A percentile compares a stretch with the other conserved stretches of the same genome.
Conservation (phyloP, 306 rosid species). For the Chamaecrista fasciculata region DNA sequence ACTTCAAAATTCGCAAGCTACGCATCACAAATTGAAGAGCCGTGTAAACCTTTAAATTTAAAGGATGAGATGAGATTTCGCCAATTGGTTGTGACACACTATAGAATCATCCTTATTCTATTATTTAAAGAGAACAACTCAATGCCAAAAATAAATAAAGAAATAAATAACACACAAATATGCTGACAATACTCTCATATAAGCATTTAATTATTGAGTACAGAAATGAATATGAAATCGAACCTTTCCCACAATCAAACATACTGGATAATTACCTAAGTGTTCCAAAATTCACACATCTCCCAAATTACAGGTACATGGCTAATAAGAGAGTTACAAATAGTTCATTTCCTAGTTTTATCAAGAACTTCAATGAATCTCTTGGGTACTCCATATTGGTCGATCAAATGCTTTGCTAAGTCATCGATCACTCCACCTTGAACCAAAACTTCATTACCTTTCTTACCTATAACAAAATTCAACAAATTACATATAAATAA, state of each 20-base stretch:
- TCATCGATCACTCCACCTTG: conserved; percentile 96
- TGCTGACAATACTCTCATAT: no score
- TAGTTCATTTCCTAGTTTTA: conserved; percentile 64
- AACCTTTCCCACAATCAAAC: conserved; percentile 1
- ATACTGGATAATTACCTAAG: not conserved
- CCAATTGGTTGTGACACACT: no score
- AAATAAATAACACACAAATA: no score
- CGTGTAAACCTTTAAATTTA: no score
- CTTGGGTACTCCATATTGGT: conserved; percentile 90
- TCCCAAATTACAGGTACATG: conserved; percentile 2
- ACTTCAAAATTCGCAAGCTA: no score
- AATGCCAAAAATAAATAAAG: no score
- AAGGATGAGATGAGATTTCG: no score
- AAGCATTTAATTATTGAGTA: no score
- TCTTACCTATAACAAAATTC: conserved; percentile 61
- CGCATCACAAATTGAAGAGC: no score
- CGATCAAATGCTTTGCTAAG: conserved; percentile 75
- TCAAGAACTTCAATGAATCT: conserved; percentile 88
- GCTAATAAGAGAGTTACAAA: not conserved
- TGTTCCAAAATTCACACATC: conserved; percentile 26
- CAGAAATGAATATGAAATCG: no score
- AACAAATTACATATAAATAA: not conserved
- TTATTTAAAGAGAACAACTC: no score
- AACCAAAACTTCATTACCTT: conserved; percentile 79
- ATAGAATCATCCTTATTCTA: no score